Conservation (phyloP, 1,284 basidiomycete species). For the Trametes pubescens region DNA sequence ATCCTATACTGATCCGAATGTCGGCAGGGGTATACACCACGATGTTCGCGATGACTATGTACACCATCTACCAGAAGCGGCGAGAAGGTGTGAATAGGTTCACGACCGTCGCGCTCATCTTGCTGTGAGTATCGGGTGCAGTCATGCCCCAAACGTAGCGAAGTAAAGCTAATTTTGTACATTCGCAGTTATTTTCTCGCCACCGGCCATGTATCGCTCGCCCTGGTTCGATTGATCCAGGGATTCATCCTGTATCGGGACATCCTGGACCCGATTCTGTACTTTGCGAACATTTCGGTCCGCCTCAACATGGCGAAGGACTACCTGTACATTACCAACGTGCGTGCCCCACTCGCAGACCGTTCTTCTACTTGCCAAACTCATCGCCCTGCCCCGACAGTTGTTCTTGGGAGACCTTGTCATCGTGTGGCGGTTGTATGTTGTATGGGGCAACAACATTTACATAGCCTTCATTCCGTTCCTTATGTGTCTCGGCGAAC, state of each 20-base stretch:
- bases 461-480: slow-evolving; percentile 31
- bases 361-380: background rate
- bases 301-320: slow-evolving; percentile 21
- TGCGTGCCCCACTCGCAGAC: background rate
- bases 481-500: slow-evolving; percentile 7
- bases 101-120: slow-evolving; percentile 6
- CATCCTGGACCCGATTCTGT: slow-evolving; percentile 6
- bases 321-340: slow-evolving; percentile 22
- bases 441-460: slow-evolving; percentile 36
- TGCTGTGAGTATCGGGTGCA: slow-evolving; percentile 7
- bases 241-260: slow-evolving; percentile 19
- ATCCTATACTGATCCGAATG: background rate
- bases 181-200: slow-evolving; percentile 11
- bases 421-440: slow-evolving; percentile 37
- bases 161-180: background rate
- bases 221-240: slow-evolving; percentile 16
- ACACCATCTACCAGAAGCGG: slow-evolving; percentile 12
- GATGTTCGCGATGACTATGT: slow-evolving; percentile 13
- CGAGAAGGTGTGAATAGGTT: slow-evolving; percentile 8
- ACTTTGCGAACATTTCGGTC: slow-evolving; percentile 16
- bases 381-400: slow-evolving; percentile 1
- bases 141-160: background rate
- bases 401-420: slow-evolving; percentile 34
- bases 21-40: slow-evolving; percentile 8
- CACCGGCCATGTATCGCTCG: slow-evolving; percentile 17